A percentile compares a stretch with the other conserved stretches of the same genome.
Evolutionary conservation across 192 early-diverging fungal species (phyloP).

Genomic region (Coemansia sp.): DNA sequence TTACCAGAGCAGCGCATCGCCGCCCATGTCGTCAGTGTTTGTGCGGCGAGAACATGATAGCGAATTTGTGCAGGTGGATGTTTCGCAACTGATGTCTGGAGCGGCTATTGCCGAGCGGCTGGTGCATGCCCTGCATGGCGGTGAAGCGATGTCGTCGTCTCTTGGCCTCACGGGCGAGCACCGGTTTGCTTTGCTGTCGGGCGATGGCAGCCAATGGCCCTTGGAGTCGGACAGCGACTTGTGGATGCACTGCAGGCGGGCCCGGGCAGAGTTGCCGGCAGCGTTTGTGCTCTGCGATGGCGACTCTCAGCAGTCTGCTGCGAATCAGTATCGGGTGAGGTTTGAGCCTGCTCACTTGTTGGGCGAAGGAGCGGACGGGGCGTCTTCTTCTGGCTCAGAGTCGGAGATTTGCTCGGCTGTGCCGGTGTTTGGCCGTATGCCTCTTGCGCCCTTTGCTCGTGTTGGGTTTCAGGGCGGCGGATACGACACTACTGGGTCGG

Average conservation of each 20-base stretch:
- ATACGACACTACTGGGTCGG: conserved; percentile 1
- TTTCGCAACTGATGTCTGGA: conserved; percentile 14
- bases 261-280: conserved; percentile 7
- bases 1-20: background rate
- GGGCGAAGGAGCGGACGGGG: background rate
- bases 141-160: background rate
- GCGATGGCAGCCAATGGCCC: background rate
- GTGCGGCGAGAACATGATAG: conserved; percentile 9
- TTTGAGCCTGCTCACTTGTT: background rate
- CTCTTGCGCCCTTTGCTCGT: background rate
- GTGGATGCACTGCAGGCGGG: conserved; percentile 18
- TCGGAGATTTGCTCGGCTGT: conserved; percentile 16
- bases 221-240: conserved; percentile 16
- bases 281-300: conserved; percentile 12
- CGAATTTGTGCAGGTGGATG: conserved; percentile 13
- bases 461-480: background rate
- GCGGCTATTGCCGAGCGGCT: conserved; percentile 17
- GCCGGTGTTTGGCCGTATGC: background rate
- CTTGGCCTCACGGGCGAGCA: background rate
- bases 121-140: conserved; percentile 1
- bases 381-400: conserved; percentile 12
- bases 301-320: background rate
- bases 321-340: background rate
- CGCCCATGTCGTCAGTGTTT: conserved; percentile 8
- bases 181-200: conserved; percentile 1